Evolutionary conservation across 2,329 filamentous ascomycete species (phyloP), one percentile per base, ranked within the genome.

Genomic region (Calonectria ilicicola): DNA sequence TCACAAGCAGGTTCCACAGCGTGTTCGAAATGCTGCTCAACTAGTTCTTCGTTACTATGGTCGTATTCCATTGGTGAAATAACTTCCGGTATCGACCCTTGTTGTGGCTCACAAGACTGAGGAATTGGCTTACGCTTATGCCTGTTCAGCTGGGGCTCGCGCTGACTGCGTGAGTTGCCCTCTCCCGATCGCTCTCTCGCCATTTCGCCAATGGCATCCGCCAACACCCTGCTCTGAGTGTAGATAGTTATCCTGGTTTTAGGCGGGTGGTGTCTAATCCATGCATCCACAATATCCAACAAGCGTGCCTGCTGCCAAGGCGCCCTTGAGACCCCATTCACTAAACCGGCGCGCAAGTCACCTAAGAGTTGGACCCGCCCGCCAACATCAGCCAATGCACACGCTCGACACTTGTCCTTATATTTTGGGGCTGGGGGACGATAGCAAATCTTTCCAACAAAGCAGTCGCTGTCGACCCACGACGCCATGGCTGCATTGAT

Each of bases 321-420:
- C 53, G 65, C 17, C 63, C 72, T 67, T 79, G 79, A 26, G 75
- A 74, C 40, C 19, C 63, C 66, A 42, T 70, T 49, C n/a, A 85
- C 32, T 67, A 90, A 76, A 47, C 83, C 81, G 3, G 87, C 85
- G 32, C 86, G 80, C 38, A 91, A 76, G 75, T 89, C 88, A 7
- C 82, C 78, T 2, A 91, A 79, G 1, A 85, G 75, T 19, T 82
- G 78, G 5, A 77, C 79, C 38, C 84, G 83, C 0, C 86, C 86
- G 2, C 89, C 89, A 0, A 91, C 77, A 3, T 83, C 82, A 2
- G 87, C 84, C 15, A 91, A 79, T 32, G 89, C 86, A 73, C 90
- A 91, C 2, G 88, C 89, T 76, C 90, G 86, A 73, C 90, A 91
- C 2, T 70, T 81, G 8, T 79, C 82, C 35, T 69, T 5, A 87